Conservation (phyloP, 345 rosid genomes). For the Salix udensis region DNA sequence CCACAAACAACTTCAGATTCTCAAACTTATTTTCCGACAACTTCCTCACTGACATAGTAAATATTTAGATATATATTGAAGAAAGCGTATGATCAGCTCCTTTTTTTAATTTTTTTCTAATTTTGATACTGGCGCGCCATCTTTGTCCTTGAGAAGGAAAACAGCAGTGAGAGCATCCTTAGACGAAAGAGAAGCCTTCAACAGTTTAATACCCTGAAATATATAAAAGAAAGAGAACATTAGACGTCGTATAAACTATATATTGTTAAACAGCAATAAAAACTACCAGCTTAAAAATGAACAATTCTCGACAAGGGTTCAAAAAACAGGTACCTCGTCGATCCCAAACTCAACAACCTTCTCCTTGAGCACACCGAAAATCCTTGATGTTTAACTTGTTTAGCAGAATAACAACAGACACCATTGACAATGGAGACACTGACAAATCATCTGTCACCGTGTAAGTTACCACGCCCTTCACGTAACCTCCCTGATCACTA, state of each 20-base stretch:
- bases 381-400: slow-evolving; percentile 6
- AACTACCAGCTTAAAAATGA: too few species aligned
- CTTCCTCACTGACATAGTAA: background rate
- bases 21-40: too few species aligned
- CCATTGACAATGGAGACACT: slow-evolving; percentile 5
- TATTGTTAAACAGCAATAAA: too few species aligned
- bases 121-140: background rate
- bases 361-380: slow-evolving; percentile 10
- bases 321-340: background rate
- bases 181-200: too few species aligned
- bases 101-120: too few species aligned
- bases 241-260: too few species aligned
- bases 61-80: too few species aligned
- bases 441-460: slow-evolving; percentile 22
- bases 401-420: slow-evolving; percentile 9
- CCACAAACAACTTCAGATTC: background rate
- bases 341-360: slow-evolving; percentile 16
- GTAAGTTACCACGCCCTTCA: slow-evolving; percentile 4
- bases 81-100: too few species aligned
- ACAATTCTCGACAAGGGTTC: too few species aligned
- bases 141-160: background rate
- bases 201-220: too few species aligned
- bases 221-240: too few species aligned
- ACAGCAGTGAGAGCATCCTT: background rate
- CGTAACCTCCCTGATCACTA: background rate